Base-by-base conservation (phyloP, 805 yeast species). In the Debaryomyces castellii region DNA sequence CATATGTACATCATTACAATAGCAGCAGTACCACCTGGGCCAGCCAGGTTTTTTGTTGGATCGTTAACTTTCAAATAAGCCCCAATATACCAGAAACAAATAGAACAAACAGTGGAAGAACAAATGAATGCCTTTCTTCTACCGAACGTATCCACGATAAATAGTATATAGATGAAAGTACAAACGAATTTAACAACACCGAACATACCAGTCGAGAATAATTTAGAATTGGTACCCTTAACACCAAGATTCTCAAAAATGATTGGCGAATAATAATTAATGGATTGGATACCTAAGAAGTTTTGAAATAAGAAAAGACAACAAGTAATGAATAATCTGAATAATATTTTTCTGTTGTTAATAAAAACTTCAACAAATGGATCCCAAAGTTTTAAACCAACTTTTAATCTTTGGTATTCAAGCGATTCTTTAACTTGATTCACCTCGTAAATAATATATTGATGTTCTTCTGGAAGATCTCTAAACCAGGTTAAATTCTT, bases 61-160 rank as follows among this genome's bases (percentile, higher is more conserved):
- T 66, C 69, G 47, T 63, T 60, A 4, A 68, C 34, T 47, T 66
- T 66, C 17, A 69, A 48, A 49, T 66, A 69, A 11, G 69, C 54
- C 3, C 74, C 74, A 44, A 68, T 62, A 53, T 67, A 68, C 71
- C 72, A 67, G 59, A 68, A 67, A 45, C 70, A 65, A 24, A 67
- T 41, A 22, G 67, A 53, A 40, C 73, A 67, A 22, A 64, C 53
- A 0, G 66, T 46, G 22, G 73, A 62, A 16, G 70, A 62, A 20
- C 55, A 48, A 70, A 69, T 65, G 46, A 68, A 67, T 6, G 72
- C 66, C 38, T 57, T 58, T 18, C 71, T 52, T 41, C 74, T 52
- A 5, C 73, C 74, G 32, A 66, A 53, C 2, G 64, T 57, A 43
- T 68, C 74, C 24, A 68, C 72, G 40, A 68, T 58, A 34, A 67